Evolutionary conservation across 2,329 filamentous ascomycete species (phyloP), one percentile per base, ranked within the genome.

Genomic region (Nannizziopsis barbatae): DNA sequence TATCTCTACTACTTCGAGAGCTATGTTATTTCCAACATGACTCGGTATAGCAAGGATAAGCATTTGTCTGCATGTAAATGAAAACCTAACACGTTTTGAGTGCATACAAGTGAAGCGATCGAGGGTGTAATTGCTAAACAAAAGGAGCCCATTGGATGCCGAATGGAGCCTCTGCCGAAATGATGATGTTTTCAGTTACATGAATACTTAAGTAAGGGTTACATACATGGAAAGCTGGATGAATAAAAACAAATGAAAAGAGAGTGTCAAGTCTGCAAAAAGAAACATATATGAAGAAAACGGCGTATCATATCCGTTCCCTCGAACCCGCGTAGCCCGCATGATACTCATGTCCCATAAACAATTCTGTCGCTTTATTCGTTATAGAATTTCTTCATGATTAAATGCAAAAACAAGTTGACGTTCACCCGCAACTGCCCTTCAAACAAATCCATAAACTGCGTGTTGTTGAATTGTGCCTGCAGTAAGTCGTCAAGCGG

Each of bases 341-440:
- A 44, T 39, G 27, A 17, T 35, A 49, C 22, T 49, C 40, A 35
- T 49, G 31, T 39, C 42, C 35, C 41, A 33, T 49, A 44, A 43
- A 27, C 7, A 22, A 27, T 38, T 44, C 41, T 20, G 14, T 44
- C 47, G 20, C 40, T 44, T 55, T 36, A 55, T 39, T 55, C 53
- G 56, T 73, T 73, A 60, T 98, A 98, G 68, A 98, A 98, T 75
- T 98, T 98, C 78, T 93, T 94, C 75, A 96, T 96, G 57, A 98
- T 78, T 66, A 96, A 74, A 75, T 98, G 92, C 73, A 98, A 74
- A 70, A 98, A 80, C 62, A 98, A 68, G 71, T 98, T 98, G 61
- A 98, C 92, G 66, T 96, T 96, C 61, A 98, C 77, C 68, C 84
- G 83, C 62, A 95, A 75, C 47, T 83, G 82, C 46, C 83, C 83